Percentiles rank a stretch among this genome's conserved stretches.
Evolutionary conservation across 176 grass and related monocot genomes (phyloP).

Genomic region (Ampelocalamus luodianensis): DNA sequence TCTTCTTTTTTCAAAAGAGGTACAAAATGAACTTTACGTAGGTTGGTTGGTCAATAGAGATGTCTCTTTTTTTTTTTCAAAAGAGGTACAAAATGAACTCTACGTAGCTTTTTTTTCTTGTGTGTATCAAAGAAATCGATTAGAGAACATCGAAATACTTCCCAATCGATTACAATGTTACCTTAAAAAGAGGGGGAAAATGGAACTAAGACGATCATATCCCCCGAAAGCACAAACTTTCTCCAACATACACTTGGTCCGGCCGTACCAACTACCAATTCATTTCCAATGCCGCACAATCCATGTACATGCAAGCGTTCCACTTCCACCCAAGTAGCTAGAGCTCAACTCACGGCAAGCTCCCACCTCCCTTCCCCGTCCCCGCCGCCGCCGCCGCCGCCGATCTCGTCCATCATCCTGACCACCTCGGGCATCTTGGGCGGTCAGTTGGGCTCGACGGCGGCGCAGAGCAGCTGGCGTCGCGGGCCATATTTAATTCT

Average conservation of each 20-base stretch:
- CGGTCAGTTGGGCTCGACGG: too few relatives aligned
- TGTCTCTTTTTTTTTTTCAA: too few relatives aligned
- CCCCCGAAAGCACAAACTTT: background rate
- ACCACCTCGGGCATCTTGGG: too few relatives aligned
- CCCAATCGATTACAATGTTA: constrained; percentile 9
- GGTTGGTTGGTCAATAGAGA: background rate
- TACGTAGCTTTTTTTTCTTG: background rate
- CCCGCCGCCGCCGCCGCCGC: too few relatives aligned
- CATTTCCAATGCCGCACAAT: background rate
- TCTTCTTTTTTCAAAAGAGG: background rate
- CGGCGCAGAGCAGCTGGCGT: too few relatives aligned
- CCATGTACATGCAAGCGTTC: too few relatives aligned
- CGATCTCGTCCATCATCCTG: too few relatives aligned
- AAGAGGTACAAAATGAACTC: too few relatives aligned
- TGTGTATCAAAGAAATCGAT: constrained; percentile 9
- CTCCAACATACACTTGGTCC: background rate
- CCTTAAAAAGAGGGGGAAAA: background rate
- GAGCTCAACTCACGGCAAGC: too few relatives aligned
- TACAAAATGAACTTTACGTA: background rate
- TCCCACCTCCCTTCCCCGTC: too few relatives aligned
- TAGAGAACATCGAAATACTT: background rate
- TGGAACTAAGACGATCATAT: background rate
- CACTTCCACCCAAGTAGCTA: too few relatives aligned
- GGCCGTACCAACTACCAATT: background rate
- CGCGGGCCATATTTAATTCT: too few relatives aligned